Base-by-base conservation (phyloP, 257 asterid species). In the Solanum bulbocastanum region DNA sequence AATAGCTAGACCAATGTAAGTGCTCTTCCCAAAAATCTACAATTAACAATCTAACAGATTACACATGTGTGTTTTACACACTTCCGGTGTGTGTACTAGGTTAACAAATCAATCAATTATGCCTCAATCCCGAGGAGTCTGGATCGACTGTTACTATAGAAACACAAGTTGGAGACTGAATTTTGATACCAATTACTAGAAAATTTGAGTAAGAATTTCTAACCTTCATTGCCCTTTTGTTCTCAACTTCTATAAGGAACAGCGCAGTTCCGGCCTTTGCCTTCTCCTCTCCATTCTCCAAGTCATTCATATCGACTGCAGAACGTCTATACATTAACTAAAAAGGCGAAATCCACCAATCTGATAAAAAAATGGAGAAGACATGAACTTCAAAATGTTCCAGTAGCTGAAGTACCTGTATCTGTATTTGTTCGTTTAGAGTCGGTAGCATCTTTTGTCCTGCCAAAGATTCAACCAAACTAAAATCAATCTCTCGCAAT, bases 1-100 rank as follows among this genome's bases (percentile, higher is more conserved):
- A 69, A 96, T 94, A 10, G 86, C 93, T 91, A 97, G 88, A 46
- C 99, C 99, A 6, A 95, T 89, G 89, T 92, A 89, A 14, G 94
- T 93, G 27, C 98, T 93, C 93, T 93, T 97, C 87, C 98, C 99
- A 10, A 95, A 92, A 13, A 97, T 98, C 99, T 97, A 16, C 16
- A 84, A 49, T 35, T 71, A 20, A n/a, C 5, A 36, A n/a, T 23
- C n/a, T 15, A 79, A 79, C 23, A 49, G 16, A 36, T 23, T 39
- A 39, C 23, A 30, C 30, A 30, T 30, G 12, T 16, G 9, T 36
- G 30, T 42, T 32, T 15, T 46, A 25, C 20, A 12, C 20, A 66
- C 71, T 71, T 0, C 33, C 4, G 3, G 74, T 18, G 9, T 40
- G 44, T 69, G 40, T 18, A 69, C 44, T 72, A 18, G 79, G 33